Conservation (phyloP, 163 green algal species). For the Trebouxia gelatinosa region DNA sequence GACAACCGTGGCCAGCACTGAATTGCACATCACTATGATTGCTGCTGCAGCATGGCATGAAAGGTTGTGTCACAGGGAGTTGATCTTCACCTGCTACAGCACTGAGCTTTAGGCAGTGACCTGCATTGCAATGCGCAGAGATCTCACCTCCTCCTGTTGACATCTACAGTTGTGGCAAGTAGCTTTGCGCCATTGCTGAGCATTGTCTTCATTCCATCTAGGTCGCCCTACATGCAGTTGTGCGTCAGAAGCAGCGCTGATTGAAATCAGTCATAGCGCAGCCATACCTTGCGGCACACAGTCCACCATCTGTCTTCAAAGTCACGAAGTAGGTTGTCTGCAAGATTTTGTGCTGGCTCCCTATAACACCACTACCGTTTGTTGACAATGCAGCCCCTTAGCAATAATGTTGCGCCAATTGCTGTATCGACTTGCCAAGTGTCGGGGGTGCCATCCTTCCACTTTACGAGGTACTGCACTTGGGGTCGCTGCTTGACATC, state of each 20-base stretch:
- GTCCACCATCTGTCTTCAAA: conserved; percentile 81
- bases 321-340: conserved; percentile 75
- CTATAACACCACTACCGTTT: too few species aligned
- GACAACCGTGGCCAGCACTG: too few species aligned
- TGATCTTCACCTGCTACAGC: too few species aligned
- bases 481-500: conserved; percentile 37
- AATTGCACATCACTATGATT: too few species aligned
- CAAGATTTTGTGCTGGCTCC: conserved; percentile 69
- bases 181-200: conserved; percentile 53
- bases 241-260: neutral
- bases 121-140: too few species aligned
- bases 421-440: conserved; percentile 45
- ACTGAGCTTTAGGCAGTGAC: too few species aligned
- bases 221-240: conserved; percentile 56
- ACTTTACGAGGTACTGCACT: conserved; percentile 58
- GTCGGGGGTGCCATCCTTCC: conserved; percentile 52
- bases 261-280: neutral
- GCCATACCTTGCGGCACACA: conserved; percentile 61
- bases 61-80: too few species aligned
- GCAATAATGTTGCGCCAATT: neutral
- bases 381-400: neutral
- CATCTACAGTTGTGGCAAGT: conserved; percentile 60
- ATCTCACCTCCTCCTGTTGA: conserved; percentile 67
- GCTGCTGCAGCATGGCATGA: too few species aligned
- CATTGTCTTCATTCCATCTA: conserved; percentile 55